Base-by-base conservation (phyloP, 371 early-diverging fungal species). In the Circinella umbellata region DNA sequence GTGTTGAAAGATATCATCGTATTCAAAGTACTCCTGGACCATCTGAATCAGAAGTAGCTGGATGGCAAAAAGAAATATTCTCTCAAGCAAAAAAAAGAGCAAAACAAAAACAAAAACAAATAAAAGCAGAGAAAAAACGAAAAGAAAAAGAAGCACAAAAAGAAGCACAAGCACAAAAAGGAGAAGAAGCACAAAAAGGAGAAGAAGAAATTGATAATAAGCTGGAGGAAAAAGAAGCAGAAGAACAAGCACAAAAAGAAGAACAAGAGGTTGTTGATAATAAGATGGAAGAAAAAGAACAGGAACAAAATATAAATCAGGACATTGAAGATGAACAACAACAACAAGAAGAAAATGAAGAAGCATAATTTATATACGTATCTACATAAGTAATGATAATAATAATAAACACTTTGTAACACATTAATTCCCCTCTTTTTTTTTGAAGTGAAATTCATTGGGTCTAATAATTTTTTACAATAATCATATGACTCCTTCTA, bases 1-100 rank as follows among this genome's bases (percentile, higher is more conserved):
- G 76, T 6, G 18, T 64, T 0, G 59, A 57, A 11, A 72, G 78
- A 3, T 82, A 76, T 42, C 77, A 80, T 63, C 73, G 74, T 18
- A 77, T 71, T 8, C 20, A 69, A 17, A 73, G 73, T 49, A 82
- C 82, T 27, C 74, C 73, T 3, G 71, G 55, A 11, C 63, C 75
- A 3, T 46, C 64, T 1, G 54, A 68, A 1, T 68, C 73, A 9
- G 71, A 78, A 27, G 66, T 76, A 0, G 54, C 35, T 13, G 13
- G 36, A 13, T 74, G 72, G 77, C 72, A 69, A 9, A 34, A 49
- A 5, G 39, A 66, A 3, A 72, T 78, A 0, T 49, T 60, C 42
- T 35, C 48, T 1, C 46, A 46, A 11, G 72, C 64, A 1, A 8
- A 36, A 18, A 59, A 62, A 39, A 63, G 69, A 27, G 64, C 27